Conservation (phyloP, 2,329 filamentous ascomycete genomes). For the Hypoxylon sp. region DNA sequence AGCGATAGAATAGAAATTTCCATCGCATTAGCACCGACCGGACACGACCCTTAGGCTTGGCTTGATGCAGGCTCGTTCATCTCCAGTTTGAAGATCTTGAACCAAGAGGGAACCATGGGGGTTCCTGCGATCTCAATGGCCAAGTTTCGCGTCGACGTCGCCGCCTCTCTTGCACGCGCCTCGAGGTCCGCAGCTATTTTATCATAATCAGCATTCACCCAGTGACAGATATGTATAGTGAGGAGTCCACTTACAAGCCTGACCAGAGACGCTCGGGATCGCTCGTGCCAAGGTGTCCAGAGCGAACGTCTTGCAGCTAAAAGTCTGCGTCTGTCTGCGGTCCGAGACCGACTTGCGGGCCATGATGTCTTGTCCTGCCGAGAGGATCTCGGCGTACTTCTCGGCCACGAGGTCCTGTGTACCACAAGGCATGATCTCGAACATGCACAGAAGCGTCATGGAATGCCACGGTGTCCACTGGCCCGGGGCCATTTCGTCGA, state of each 20-base stretch:
- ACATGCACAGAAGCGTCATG: conserved; percentile 10
- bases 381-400: not conserved
- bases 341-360: not conserved
- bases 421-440: not conserved
- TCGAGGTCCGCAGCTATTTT: conserved; percentile 13
- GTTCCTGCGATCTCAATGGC: not conserved
- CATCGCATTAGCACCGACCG: not conserved
- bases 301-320: conserved; percentile 12
- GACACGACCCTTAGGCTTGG: not conserved
- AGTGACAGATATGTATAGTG: not conserved
- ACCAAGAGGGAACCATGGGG: not conserved
- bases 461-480: not conserved
- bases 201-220: not conserved
- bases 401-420: not conserved
- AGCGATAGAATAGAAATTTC: not conserved
- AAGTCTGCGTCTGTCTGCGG: not conserved
- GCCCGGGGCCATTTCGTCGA: not conserved
- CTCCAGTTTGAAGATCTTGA: conserved; percentile 6
- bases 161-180: not conserved
- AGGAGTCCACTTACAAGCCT: not conserved
- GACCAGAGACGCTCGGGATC: not conserved
- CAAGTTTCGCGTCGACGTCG: not conserved
- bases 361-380: not conserved
- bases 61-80: not conserved
- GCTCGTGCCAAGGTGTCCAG: conserved; percentile 4